Evolutionary conservation across 345 rosid species (phyloP).

Genomic region (Abelmoschus esculentus): DNA sequence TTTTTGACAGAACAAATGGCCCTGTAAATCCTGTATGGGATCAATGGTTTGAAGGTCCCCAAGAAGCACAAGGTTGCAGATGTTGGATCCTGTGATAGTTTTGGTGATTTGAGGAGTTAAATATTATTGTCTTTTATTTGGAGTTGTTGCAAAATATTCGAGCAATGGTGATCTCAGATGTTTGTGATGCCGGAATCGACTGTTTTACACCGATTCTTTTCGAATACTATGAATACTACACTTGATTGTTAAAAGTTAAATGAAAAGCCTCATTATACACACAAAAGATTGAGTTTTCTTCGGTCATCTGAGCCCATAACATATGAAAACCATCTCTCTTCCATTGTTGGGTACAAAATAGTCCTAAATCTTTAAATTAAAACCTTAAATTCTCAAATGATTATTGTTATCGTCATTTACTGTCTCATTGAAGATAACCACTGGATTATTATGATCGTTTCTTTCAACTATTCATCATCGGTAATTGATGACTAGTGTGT

Average conservation of each 20-base stretch:
- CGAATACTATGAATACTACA: constrained; percentile 2
- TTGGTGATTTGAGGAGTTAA: constrained; percentile 9
- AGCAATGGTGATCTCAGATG: no score
- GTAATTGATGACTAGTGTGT: no score
- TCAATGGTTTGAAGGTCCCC: constrained; percentile 78
- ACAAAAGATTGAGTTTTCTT: constrained; percentile 6
- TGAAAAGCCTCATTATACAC: constrained; percentile 20
- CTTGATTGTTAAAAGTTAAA: constrained; percentile 4
- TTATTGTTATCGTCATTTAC: no score
- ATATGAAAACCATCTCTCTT: neutral
- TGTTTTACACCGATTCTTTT: neutral
- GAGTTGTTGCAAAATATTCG: no score
- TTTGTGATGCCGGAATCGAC: neutral
- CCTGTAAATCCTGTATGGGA: constrained; percentile 69
- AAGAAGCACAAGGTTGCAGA: constrained; percentile 54
- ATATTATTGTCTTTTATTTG: neutral
- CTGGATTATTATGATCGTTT: no score
- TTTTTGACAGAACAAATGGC: constrained; percentile 52
- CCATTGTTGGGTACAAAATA: neutral
- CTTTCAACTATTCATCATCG: no score
- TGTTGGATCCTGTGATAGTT: constrained; percentile 56
- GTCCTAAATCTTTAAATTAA: neutral
- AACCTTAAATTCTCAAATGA: no score
- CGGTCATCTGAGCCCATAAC: neutral
- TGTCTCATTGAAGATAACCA: no score